Base-by-base conservation (phyloP, 768 basidiomycete genomes). In the Megacollybia marginata region DNA sequence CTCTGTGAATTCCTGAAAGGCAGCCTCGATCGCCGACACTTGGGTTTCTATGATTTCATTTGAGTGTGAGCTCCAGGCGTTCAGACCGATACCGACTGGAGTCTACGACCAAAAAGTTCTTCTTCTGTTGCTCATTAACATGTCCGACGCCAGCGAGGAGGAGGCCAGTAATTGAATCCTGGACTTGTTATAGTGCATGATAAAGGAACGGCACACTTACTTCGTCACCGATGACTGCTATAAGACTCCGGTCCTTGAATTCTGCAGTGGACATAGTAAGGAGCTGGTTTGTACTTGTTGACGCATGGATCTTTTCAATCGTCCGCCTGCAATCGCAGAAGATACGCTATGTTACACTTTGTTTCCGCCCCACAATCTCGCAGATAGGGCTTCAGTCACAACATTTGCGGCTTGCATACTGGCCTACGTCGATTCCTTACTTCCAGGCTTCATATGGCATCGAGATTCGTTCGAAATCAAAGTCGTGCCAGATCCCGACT, bases 211-310 rank as follows among this genome's bases (percentile, higher is more conserved):
- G 20, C 15, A 33, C 9, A 13, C 71, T 49, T 56, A 94, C 95
- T 74, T 99, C 96, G 66, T 98, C 96, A 36, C 95, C 96, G 57
- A 99, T 98, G 63, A 94, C 92, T 33, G 96, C 95, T 38, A 99
- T 78, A 38, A 98, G 71, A 53, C 78, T 87, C 49, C 95, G 80
- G 67, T 95, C 86, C 67, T 88, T 86, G 75, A 74, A 82, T 44
- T 15, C n/a, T 13, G 44, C 28, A 44, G 44, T 18, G 38, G 38
- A 40, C 15, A 44, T 13, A 31, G 13, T 13, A 4, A 16, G 15
- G 44, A 19, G n/a, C n/a, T 9, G 15, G 44, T 44, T 44, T 31
- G 28, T 44, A 10, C 44, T 16, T 44, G 13, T 31, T 31, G 44
- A 44, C n/a, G 23, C 23, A 44, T 44, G 44, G 44, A 88, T 55